Evolutionary conservation across 1,139 yeast genomes (phyloP), one percentile per base, ranked within the genome.

Genomic region (Geotrichum australiense): DNA sequence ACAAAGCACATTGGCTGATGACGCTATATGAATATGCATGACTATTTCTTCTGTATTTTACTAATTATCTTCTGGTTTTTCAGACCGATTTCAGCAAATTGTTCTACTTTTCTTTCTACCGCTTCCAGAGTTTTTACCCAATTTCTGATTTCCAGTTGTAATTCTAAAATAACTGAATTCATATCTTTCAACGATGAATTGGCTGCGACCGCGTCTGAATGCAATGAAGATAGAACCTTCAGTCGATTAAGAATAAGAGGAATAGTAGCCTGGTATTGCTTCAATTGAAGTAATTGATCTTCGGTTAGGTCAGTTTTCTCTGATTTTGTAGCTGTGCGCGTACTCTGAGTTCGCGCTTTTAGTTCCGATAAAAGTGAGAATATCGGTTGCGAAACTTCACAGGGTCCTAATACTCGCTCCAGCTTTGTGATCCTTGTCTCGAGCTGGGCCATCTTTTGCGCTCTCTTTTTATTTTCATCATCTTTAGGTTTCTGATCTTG

Each of bases 241-340:
- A 45, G 19, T 12, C 48, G 41, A 7, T 21, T 28, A 3, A 45
- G 29, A 4, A 45, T 39, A 20, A 35, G 39, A 5, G 48, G 48
- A 12, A 45, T n/a, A n/a, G 35, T 12, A 14, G 27, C 16, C 34
- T 42, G 39, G 21, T 39, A 32, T 18, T 37, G 35, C 10, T 29
- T 27, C 10, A 37, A 20, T 21, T 29, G 22, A 8, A 31, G 11
- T 7, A 37, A 24, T 21, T 37, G 35, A 5, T 31, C 30, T 11
- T 12, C 4, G 7, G 27, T 18, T 5, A 14, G 10, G 35, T 7
- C 5, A 16, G n/a, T 22, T 7, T 18, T 19, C 14, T 18, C 18
- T 31, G 35, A 12, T 15, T 5, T 14, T 12, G 18, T 16, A 5
- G 33, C n/a, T 12, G 18, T 29, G n/a, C 21, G 14, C 14, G 33